Base-by-base conservation (phyloP, 768 basidiomycete genomes). In the Boletus subcaerulescens region DNA sequence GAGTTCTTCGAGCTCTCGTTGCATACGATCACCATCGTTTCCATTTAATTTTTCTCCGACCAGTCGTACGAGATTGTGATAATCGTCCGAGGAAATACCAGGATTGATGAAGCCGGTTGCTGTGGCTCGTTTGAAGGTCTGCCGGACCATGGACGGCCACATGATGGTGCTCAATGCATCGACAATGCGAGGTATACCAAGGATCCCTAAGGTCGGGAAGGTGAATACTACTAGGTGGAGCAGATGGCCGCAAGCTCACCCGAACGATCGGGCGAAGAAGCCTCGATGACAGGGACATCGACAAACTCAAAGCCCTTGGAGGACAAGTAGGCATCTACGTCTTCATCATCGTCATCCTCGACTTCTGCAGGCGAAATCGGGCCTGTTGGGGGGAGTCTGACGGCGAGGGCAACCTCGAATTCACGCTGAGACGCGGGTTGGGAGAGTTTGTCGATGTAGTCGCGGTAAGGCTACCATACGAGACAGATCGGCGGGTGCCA, bases 131-230 rank as follows among this genome's bases (percentile, higher is more conserved):
- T 55, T 57, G 44, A 53, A 49, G 26, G 50, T 31, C 36, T 54
- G 60, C 4, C 50, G 63, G 44, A 80, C 71, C 81, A 93, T 85
- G 0, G 86, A 87, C 5, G 91, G 86, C 91, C 91, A 93, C 86
- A 93, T 91, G 62, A 93, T 83, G 1, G 91, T 91, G 68, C 89
- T 86, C 42, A 93, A 73, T 12, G 91, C 88, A 64, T 91, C 89
- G 18, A 89, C 61, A 9, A 91, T 83, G 24, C 91, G 83, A 31
- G 82, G 80, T 33, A 91, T 78, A 13, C 80, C 80, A 15, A 66
- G 80, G 48, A 82, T 76, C 17, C 73, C 84, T 83, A 45, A 35
- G 47, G 29, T 50, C 6, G 8, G 12, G 46, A 13, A 44, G 31
- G 15, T 59, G 51, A 58, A 49, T 29, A 14, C 33, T 31, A 26